Conservation (phyloP, 2,329 filamentous ascomycete genomes). For the Fusarium pilosicola region DNA sequence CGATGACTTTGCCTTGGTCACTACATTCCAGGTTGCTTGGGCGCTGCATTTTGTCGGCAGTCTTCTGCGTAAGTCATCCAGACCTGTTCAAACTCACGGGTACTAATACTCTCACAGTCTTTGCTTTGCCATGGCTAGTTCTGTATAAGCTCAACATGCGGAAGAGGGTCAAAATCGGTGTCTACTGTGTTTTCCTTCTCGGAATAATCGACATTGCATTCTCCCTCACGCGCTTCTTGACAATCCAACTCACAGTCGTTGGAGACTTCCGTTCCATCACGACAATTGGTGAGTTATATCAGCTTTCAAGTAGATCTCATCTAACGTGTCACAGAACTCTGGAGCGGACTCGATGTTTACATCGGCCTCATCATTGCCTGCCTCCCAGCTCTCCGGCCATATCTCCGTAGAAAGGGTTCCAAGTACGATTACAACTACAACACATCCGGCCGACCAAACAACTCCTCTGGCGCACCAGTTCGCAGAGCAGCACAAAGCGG, state of each 20-base stretch:
- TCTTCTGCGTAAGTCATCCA: conserved; percentile 1
- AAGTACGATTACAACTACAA: conserved; percentile 17
- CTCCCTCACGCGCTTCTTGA: conserved; percentile 32
- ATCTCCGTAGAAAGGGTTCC: conserved; percentile 13
- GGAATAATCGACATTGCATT: conserved; percentile 35
- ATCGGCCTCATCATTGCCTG: conserved; percentile 36
- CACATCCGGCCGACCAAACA: conserved; percentile 4
- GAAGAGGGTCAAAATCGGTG: conserved; percentile 14
- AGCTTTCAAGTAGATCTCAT: fast-evolving
- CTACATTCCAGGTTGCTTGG: conserved; percentile 29
- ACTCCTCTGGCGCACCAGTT: not conserved
- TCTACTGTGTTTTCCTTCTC: conserved; percentile 32
- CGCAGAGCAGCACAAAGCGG: conserved; percentile 7
- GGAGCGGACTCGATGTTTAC: conserved; percentile 31
- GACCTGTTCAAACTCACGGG: fast-evolving
- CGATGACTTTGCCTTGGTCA: not conserved
- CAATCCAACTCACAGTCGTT: conserved; percentile 2
- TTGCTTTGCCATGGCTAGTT: conserved; percentile 17
- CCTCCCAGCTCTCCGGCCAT: conserved; percentile 35
- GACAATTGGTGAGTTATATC: conserved; percentile 8
- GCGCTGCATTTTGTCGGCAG: conserved; percentile 21
- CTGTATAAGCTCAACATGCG: conserved; percentile 30
- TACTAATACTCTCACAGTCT: not conserved
- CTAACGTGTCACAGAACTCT: conserved; percentile 12
- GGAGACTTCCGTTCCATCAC: conserved; percentile 29